Evolutionary conservation across 2,329 filamentous ascomycete species (phyloP), one percentile per base, ranked within the genome.

Genomic region (Huntiella moniliformis): DNA sequence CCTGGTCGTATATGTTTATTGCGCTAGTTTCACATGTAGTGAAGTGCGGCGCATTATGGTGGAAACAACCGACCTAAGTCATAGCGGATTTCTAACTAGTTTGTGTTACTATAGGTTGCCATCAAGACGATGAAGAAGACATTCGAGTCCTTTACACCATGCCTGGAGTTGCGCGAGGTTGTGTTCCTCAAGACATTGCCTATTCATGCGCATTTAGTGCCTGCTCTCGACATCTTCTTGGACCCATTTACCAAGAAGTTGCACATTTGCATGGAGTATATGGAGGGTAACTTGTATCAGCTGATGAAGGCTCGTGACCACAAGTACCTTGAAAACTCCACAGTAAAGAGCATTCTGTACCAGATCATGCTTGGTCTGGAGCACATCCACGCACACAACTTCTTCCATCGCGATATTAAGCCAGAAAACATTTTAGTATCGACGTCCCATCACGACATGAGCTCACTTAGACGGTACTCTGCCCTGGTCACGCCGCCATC

Each of bases 41-140:
- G 18, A n/a, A n/a, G 11, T 18, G 12, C 18, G 38, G 38, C 7
- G 28, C 22, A 28, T 28, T 28, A 6, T 28, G 22, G 22, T n/a
- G 31, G 2, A 18, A 33, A 42, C n/a, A 12, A 7, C 3, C 13
- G 8, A 36, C 15, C 2, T 36, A 33, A 16, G 17, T n/a, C 12
- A 32, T 33, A 34, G 12, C 22, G 16, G 34, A 34, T 16, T 34
- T 2, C 40, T 42, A 42, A 42, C n/a, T 8, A n/a, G 6, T n/a
- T 34, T 33, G 17, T 36, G 17, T 13, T 47, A 47, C 46, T 48
- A 37, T 46, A 96, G 91, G 82, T 98, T 56, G 91, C 91, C 38
- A 95, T 98, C 66, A 98, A 98, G 66, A 96, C 91, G 4, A 98
- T 98, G 91, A 98, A 98, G 72, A 98, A 98, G 74, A 87, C 82